These are phyloP conservation scores for Aureobasidium sp. DNA, from an alignment of 2,329 filamentous ascomycete species.

Conservation along the genomic window DNA sequence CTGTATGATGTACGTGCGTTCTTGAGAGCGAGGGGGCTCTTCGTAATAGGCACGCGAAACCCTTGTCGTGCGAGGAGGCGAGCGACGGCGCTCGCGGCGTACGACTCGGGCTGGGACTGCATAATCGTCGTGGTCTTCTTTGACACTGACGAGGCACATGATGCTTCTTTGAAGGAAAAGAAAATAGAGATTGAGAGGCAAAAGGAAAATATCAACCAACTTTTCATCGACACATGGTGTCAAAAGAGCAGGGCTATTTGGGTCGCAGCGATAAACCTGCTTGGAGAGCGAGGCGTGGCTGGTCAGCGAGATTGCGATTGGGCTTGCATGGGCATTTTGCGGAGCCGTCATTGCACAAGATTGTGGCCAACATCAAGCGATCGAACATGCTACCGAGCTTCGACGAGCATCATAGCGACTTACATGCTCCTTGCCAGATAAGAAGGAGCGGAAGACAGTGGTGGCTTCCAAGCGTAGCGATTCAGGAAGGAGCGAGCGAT, in stretches of 20 bases:
- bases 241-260: background rate
- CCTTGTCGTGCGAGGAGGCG: constrained; percentile 21
- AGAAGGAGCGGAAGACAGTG: background rate
- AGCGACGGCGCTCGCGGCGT: constrained; percentile 27
- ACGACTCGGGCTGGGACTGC: constrained; percentile 28
- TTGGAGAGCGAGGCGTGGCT: background rate
- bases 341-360: background rate
- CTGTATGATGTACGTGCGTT: constrained; percentile 19
- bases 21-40: constrained; percentile 20
- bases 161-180: background rate
- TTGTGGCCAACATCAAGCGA: background rate
- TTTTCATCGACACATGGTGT: background rate
- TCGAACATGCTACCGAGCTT: too few relatives aligned
- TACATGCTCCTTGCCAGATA: too few relatives aligned
- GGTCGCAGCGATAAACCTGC: constrained; percentile 1
- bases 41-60: constrained; percentile 20
- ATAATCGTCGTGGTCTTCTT: constrained; percentile 35
- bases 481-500: background rate
- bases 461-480: background rate
- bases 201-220: background rate
- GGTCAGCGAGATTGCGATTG: constrained; percentile 16
- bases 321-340: constrained; percentile 1
- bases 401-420: too few relatives aligned
- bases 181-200: background rate
- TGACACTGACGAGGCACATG: constrained; percentile 44